Percentiles rank a stretch among this genome's conserved stretches.
Conservation (phyloP, 192 early-diverging fungal genomes). For the Spizellomyces punctatus region DNA sequence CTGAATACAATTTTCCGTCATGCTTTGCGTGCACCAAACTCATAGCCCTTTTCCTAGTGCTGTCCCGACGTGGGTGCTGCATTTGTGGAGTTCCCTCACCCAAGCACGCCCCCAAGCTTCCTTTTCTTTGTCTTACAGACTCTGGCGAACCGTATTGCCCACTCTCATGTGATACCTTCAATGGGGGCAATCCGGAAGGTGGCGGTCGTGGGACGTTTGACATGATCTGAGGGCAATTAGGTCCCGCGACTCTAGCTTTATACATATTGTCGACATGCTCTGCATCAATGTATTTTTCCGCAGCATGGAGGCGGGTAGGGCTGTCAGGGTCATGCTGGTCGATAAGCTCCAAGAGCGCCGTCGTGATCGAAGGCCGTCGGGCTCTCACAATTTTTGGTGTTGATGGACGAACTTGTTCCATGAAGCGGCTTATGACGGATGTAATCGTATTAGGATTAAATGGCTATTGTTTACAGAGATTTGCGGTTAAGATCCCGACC, state of each 20-base stretch:
- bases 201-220: too few species aligned
- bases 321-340: slow-evolving; percentile 1
- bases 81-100: too few species aligned
- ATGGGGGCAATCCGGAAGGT: too few species aligned
- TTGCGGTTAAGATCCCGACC: too few species aligned
- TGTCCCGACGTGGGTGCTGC: too few species aligned
- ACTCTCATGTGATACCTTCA: too few species aligned
- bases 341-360: neutral
- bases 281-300: neutral
- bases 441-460: neutral
- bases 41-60: too few species aligned
- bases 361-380: neutral
- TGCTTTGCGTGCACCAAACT: too few species aligned
- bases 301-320: neutral
- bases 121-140: too few species aligned
- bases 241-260: neutral
- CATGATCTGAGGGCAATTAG: neutral
- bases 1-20: too few species aligned
- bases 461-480: neutral
- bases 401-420: neutral
- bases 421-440: neutral
- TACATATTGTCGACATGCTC: neutral
- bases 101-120: too few species aligned
- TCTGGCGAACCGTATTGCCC: too few species aligned
- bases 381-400: neutral